phyloP scores from a whole-genome alignment of 2,329 filamentous ascomycete species.

The Aspergillus phoenicis region DNA sequence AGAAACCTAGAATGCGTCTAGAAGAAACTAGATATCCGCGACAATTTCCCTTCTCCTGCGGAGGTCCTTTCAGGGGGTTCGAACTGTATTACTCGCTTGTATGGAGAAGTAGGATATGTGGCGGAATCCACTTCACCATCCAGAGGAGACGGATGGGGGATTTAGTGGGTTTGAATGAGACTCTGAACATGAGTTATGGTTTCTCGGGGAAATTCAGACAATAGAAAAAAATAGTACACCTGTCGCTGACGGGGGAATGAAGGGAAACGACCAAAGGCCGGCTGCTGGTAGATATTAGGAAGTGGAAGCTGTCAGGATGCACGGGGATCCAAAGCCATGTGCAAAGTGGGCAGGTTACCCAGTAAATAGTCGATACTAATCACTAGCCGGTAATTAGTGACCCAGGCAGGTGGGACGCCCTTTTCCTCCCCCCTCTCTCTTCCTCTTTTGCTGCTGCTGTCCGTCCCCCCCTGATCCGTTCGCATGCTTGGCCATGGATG shows the following conservation, averaged over 20 bases:
- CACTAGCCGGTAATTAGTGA: not conserved
- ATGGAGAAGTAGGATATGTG: not conserved
- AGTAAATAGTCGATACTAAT: not conserved
- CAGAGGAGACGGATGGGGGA: not conserved
- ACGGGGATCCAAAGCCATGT: constrained; percentile 6
- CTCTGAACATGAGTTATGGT: not conserved
- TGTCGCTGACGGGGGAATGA: not conserved
- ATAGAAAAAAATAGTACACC: not conserved
- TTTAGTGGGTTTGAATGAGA: not conserved
- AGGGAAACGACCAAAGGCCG: not conserved
- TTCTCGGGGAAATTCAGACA: too few relatives aligned
- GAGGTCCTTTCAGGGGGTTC: not conserved
- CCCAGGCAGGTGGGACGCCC: constrained; percentile 13
- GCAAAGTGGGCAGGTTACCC: not conserved
- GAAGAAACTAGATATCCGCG: not conserved
- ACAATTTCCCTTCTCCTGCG: not conserved
- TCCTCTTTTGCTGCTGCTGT: too few relatives aligned
- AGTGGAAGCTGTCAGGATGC: constrained; percentile 1
- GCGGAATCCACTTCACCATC: not conserved
- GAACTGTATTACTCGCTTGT: constrained; percentile 1
- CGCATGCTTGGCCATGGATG: not conserved
- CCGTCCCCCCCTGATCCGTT: not conserved
- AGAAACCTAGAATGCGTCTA: not conserved
- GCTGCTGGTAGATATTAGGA: not conserved
- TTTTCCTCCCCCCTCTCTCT: not conserved